A percentile compares a stretch with the other conserved stretches of the same genome.
Conservation (phyloP, 2,329 filamentous ascomycete species). For the Kalaharituber pfeilii region DNA sequence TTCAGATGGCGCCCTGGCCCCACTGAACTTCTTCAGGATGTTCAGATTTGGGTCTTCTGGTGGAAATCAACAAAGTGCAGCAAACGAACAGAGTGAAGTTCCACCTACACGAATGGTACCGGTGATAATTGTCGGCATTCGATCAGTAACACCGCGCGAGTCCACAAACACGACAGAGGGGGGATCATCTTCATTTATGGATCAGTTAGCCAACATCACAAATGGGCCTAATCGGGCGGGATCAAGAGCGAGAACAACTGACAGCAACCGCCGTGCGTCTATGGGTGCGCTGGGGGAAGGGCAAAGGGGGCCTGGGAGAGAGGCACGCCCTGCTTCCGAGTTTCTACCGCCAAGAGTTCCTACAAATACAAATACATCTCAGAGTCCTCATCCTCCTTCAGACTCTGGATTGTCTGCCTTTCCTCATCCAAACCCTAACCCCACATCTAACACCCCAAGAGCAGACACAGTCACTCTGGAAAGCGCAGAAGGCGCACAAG, state of each 20-base stretch:
- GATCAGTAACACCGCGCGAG: conserved; percentile 42
- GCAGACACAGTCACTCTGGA: neutral
- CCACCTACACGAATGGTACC: conserved; percentile 40
- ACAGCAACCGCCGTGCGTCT: conserved; percentile 13
- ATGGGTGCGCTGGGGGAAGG: conserved; percentile 15
- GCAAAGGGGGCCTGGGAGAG: conserved; percentile 11
- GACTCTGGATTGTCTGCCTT: conserved; percentile 40
- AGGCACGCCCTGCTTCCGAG: conserved; percentile 24
- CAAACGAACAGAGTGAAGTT: conserved; percentile 23
- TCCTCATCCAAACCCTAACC: conserved; percentile 25
- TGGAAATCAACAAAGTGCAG: conserved; percentile 19
- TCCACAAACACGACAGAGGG: conserved; percentile 31
- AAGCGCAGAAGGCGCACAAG: neutral
- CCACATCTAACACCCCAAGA: neutral
- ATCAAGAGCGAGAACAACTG: conserved; percentile 13
- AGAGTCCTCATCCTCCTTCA: conserved; percentile 43
- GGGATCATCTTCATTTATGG: conserved; percentile 29
- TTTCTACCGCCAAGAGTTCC: conserved; percentile 27
- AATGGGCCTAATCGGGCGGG: conserved; percentile 9
- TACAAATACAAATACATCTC: conserved; percentile 37
- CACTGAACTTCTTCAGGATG: conserved; percentile 51
- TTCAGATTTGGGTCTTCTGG: conserved; percentile 46
- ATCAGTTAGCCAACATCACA: conserved; percentile 31
- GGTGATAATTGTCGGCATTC: conserved; percentile 51
- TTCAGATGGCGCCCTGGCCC: conserved; percentile 32